Evolutionary conservation across 2,329 filamentous ascomycete genomes (phyloP).

Genomic region (Penicillium sp.): DNA sequence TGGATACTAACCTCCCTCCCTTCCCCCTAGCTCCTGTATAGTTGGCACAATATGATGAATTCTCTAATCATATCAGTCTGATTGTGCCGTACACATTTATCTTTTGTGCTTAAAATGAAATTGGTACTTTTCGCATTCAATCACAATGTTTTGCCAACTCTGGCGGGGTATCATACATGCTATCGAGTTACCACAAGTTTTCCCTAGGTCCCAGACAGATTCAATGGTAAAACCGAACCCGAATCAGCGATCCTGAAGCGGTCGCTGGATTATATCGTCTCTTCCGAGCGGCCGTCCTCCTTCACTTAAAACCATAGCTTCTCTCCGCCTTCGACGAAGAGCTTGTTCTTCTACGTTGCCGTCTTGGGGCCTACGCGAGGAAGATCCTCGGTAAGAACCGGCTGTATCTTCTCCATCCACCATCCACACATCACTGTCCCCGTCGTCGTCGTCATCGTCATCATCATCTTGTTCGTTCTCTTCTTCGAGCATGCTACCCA

Average conservation of each 20-base stretch:
- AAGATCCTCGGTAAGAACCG: constrained; percentile 37
- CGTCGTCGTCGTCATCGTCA: constrained; percentile 43
- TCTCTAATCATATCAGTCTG: no score
- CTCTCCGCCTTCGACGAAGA: constrained; percentile 72
- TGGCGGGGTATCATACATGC: constrained; percentile 33
- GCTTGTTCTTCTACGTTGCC: constrained; percentile 60
- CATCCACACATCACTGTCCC: constrained; percentile 55
- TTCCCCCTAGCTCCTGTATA: no score
- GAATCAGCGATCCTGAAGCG: constrained; percentile 28
- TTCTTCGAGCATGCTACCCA: constrained; percentile 48
- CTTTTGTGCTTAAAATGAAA: background rate
- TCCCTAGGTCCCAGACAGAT: background rate
- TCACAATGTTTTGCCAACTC: constrained; percentile 9
- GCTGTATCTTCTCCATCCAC: constrained; percentile 53
- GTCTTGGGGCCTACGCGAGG: constrained; percentile 34
- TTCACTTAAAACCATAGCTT: constrained; percentile 89
- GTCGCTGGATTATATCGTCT: constrained; percentile 75
- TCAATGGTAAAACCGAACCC: background rate
- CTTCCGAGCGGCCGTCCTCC: constrained; percentile 72
- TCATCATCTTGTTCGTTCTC: constrained; percentile 54
- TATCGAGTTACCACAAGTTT: constrained; percentile 10
- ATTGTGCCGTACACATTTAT: no score
- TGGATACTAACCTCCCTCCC: no score
- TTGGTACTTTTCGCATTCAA: constrained; percentile 7
- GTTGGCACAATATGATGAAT: no score